Evolutionary conservation across 441 rosid species (phyloP).

Genomic region (Macaranga tanarius): DNA sequence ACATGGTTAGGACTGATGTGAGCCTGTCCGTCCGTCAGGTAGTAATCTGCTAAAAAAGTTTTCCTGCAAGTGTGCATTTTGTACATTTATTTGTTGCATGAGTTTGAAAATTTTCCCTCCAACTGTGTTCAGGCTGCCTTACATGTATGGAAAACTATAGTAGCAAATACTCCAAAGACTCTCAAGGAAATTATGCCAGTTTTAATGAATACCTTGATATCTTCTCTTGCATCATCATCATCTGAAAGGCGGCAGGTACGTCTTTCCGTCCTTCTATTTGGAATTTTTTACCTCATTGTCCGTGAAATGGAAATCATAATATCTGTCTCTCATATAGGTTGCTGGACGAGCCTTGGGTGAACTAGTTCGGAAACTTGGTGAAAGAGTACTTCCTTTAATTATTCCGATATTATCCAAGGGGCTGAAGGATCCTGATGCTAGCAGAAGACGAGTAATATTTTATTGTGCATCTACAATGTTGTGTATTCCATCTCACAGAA

Average conservation of each 20-base stretch:
- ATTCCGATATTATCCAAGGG: constrained; percentile 93
- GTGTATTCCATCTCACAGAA: neutral
- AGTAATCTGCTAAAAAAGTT: constrained; percentile 28
- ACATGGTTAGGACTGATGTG: constrained; percentile 99
- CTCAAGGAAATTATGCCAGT: constrained; percentile 98
- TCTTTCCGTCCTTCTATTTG: constrained; percentile 7
- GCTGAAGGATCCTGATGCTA: constrained; percentile 71
- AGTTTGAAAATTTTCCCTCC: constrained; percentile 5
- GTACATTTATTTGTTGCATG: neutral
- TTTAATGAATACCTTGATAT: constrained; percentile 88
- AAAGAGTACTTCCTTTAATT: constrained; percentile 98
- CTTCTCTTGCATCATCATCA: constrained; percentile 92
- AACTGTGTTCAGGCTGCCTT: constrained; percentile 75
- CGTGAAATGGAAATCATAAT: neutral
- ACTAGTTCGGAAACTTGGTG: constrained; percentile 99
- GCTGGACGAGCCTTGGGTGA: constrained; percentile 98
- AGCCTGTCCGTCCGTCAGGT: constrained; percentile 99
- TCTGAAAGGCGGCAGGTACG: constrained; percentile 98
- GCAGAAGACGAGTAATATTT: constrained; percentile 87
- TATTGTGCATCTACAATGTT: neutral
- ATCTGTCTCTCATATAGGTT: constrained; percentile 48
- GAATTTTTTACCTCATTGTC: neutral
- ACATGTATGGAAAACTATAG: constrained; percentile 99
- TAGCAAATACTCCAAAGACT: constrained; percentile 99
- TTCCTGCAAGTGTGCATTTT: constrained; percentile 15